Base-by-base conservation (phyloP, 2,329 filamentous ascomycete genomes). In the Lachnellula suecica region DNA sequence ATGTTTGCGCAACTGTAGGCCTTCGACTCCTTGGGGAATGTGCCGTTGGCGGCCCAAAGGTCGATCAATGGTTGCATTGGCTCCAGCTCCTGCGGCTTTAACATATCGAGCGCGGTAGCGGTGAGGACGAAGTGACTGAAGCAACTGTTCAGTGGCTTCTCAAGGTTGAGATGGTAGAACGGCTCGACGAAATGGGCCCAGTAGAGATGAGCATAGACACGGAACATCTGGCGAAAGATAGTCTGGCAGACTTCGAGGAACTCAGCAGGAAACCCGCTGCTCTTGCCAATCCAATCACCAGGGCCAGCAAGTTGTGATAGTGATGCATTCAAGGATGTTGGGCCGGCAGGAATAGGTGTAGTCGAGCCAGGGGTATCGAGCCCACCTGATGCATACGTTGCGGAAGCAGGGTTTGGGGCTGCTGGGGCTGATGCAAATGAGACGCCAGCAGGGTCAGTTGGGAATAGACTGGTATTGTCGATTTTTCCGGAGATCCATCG, bases 141-240 rank as follows among this genome's bases (percentile, higher is more conserved):
- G 72, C 88, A 91, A 70, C 88, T 91, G 77, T 94, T 94, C 56
- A 93, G 79, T 63, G 90, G 87, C 69, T 91, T 88, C 70, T 88
- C 85, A 9, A 88, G 75, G 73, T 89, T 91, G 59, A 93, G 79
- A 70, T 92, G 87, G 73, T 91, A 93, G 72, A 91, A 91, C 4
- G 88, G 88, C 61, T 91, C 88, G 55, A 85, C 76, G 72, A 90
- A 99, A 72, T 99, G 94, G 52, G 92, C 90, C 82, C 96, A 97
- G 78, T 99, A 99, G 56, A 99, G 84, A 72, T 99, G 94, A 44
- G 94, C 88, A 68, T 99, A 99, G 63, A 97, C 93, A 54, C 94
- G 89, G 79, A 99, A 97, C 88, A 99, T 97, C 74, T 97, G 94
- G 64, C 92, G 88, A 76, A 97, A 93, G 66, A 97, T 94, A 60